Base-by-base conservation (phyloP, 805 yeast species). In the Myxozyma lipomycoides region DNA sequence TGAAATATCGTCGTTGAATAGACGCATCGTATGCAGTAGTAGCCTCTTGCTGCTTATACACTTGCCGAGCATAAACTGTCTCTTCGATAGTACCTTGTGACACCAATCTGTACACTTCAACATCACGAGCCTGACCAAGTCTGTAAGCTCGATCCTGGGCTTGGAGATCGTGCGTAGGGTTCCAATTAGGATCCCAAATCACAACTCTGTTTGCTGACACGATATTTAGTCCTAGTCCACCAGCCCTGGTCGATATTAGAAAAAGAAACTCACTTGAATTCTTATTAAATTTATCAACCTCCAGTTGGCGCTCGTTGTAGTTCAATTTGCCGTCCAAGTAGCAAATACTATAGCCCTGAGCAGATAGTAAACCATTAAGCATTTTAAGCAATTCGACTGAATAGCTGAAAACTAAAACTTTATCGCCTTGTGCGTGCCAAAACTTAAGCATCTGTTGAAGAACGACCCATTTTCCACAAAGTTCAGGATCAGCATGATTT, bases 41-140 rank as follows among this genome's bases (percentile, higher is more conserved):
- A 18, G 58, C 58, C 26, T 54, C 54, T 30, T 54, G 58, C 45
- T 54, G 58, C 35, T 54, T 54, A 26, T 54, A 54, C 7, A 54
- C 46, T 43, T 54, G 58, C 4, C 55, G 39, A 2, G 58, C 58
- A 22, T 54, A 54, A 5, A 54, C 48, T 26, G 45, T 51, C 32
- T 54, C 58, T 30, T 54, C 58, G 26, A 54, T 48, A 9, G 58
- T 54, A 3, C 56, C 49, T 1, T 46, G 42, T 3, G 56, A 25
- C 3, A 54, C 52, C 2, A 54, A 42, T 26, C 58, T 24, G 36
- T 54, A 54, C 4, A 54, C 56, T 15, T 54, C 52, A 6, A 54
- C 58, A 32, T 50, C 48, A 10, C 58, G 49, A 6, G 39, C 37
- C 36, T 51, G 58, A n/a, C 58, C 58, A 4, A 54, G 18, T 37